Base-by-base conservation (phyloP, 2,329 filamentous ascomycete species). In the Diaporthe aspalathi region DNA sequence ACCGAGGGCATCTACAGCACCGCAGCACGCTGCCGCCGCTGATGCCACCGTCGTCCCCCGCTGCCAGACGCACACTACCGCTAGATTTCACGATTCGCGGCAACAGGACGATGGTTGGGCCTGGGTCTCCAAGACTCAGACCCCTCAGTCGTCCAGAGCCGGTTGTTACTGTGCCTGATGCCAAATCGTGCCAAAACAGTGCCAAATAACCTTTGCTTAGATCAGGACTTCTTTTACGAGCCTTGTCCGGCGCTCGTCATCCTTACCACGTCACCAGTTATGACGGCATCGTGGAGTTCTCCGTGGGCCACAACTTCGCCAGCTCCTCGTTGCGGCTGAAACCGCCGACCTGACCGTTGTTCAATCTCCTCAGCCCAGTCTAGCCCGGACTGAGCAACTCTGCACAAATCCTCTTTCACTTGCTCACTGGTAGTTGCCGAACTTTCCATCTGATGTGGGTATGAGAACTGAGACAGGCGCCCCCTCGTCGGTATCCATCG, bases 391-490 rank as follows among this genome's bases (percentile, higher is more conserved):
- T 52, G n/a, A 49, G 56, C 29, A 47, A 60, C 32, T 60, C 12
- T 49, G 53, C 40, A 45, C 66, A 49, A 40, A 40, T 38, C 49
- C 68, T 71, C 72, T 60, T 56, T 52, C 17, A 43, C 43, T 27
- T 53, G 65, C 49, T 47, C 57, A 43, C 24, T 68, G 47, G 70
- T 71, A 71, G 68, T 38, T 60, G 50, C 53, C 56, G 40, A n/a
- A 60, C n/a, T 60, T 68, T 66, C 50, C 68, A 62, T 68, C 71
- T 63, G 70, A 60, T 65, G 49, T 67, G 62, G 62, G 60, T 40
- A 63, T 63, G 57, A 67, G 53, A 71, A 62, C 57, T 73, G 72
- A 73, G 72, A 73, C 72, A 73, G 52, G 69, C 49, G 63, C 53
- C 62, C 60, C 62, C 52, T 70, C 62, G 60, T 60, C 69, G 69